Evolutionary conservation across 257 asterid genomes (phyloP).

Genomic region (Hygrophila difformis): DNA sequence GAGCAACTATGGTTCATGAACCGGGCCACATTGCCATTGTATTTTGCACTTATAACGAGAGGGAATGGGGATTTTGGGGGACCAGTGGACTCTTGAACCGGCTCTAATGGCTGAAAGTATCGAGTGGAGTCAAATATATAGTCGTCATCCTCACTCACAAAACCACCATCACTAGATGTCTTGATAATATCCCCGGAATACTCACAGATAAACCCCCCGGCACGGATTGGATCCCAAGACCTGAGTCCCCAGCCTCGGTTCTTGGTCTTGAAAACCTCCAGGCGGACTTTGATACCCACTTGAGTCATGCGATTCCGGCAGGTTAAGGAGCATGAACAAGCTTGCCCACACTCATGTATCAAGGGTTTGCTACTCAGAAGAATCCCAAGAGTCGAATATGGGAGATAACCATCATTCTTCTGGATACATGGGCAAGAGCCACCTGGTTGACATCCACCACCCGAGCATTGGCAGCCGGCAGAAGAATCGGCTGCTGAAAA

Average conservation of each 20-base stretch:
- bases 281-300: slow-evolving; percentile 49
- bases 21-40: slow-evolving; percentile 77
- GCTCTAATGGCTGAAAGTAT: slow-evolving; percentile 46
- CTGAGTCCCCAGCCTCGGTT: slow-evolving; percentile 95
- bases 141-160: slow-evolving; percentile 34
- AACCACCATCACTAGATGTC: slow-evolving; percentile 25
- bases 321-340: slow-evolving; percentile 66
- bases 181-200: slow-evolving; percentile 79
- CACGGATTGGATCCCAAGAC: slow-evolving; percentile 94
- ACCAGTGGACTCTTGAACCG: slow-evolving; percentile 28
- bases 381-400: slow-evolving; percentile 62
- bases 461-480: slow-evolving; percentile 56
- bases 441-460: slow-evolving; percentile 89
- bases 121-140: slow-evolving; percentile 79
- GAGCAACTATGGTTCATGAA: slow-evolving; percentile 95
- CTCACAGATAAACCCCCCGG: slow-evolving; percentile 81
- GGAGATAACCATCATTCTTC: slow-evolving; percentile 52
- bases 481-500: slow-evolving; percentile 31
- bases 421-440: slow-evolving; percentile 60
- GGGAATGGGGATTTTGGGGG: slow-evolving; percentile 49
- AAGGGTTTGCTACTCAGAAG: slow-evolving; percentile 41
- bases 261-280: slow-evolving; percentile 85
- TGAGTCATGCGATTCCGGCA: slow-evolving; percentile 76
- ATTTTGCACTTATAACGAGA: slow-evolving; percentile 56
- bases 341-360: slow-evolving; percentile 67